Evolutionary conservation across 2,329 filamentous ascomycete species (phyloP), one percentile per base, ranked within the genome.

Genomic region (Ploettnerulaceae sp.): DNA sequence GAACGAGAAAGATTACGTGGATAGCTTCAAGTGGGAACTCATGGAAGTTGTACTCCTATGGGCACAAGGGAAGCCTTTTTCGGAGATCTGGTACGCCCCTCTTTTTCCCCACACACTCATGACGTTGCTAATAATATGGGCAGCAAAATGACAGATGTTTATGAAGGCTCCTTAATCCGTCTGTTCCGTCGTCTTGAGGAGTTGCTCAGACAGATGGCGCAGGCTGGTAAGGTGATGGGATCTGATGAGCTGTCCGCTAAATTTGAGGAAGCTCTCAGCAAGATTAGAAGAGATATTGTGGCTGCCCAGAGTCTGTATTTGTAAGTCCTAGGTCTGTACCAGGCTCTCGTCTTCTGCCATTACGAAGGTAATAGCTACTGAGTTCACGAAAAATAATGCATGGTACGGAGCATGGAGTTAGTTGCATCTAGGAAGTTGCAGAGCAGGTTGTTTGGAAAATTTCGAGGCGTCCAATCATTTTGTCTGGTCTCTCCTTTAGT

Each of bases 141-240:
- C 54, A 95, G 91, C 70, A 95, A 95, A 88, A 96, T 98, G 90
- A 97, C 93, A 21, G 91, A 96, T 60, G 88, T 91, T 21, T 98
- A 96, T 68, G 93, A 98, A 71, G 93, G 93, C 50, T 96, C 89
- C 48, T 73, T 98, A 51, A 97, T 98, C 59, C 89, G 93, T 38
- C 81, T 96, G 29, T 98, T 98, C 80, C 86, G 93, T 45, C 86
- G 93, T 15, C 75, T 98, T 24, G 93, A 98, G 68, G 93, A 98
- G 69, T 75, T 96, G 48, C 74, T 98, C 26, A 81, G 93, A 56
- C 93, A 98, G 68, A 95, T 97, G 78, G 91, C 86, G 12, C 87
- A 97, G 69, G 93, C 91, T 18, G 81, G 87, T 56, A 97, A 96
- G 71, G 91, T 96, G 53, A 98, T 98, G 93, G 93, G 93, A 61